phyloP scores from a whole-genome alignment of 495 filamentous ascomycete genomes.

The Stereocaulon alpinum region DNA sequence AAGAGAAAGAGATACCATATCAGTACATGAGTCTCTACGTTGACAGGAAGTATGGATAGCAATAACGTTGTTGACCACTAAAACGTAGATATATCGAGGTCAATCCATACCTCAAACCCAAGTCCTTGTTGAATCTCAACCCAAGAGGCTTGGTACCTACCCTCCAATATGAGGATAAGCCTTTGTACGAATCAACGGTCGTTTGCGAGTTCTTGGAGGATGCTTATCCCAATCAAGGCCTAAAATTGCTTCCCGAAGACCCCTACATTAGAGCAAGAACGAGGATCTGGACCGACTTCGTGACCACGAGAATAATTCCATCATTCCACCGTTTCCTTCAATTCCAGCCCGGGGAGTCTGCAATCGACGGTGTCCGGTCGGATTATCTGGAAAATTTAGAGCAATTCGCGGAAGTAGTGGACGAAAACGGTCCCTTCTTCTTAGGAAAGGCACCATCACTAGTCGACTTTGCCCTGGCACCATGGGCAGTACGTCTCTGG shows the following conservation, averaged over 20 bases:
- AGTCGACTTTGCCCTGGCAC: conserved; percentile 55
- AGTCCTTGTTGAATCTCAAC: conserved; percentile 53
- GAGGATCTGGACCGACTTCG: conserved; percentile 60
- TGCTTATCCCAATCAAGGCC: conserved; percentile 39
- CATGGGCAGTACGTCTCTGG: conserved; percentile 58
- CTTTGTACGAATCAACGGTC: conserved; percentile 57
- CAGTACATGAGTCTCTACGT: conserved; percentile 26
- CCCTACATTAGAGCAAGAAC: conserved; percentile 49
- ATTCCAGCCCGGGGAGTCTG: conserved; percentile 37
- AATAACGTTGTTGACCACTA: not conserved
- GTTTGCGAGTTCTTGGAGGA: conserved; percentile 65
- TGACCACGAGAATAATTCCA: conserved; percentile 52
- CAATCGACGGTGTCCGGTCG: conserved; percentile 34
- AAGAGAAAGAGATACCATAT: conserved; percentile 61
- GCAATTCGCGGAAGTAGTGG: conserved; percentile 50
- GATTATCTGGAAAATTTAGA: conserved; percentile 43
- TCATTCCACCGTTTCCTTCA: conserved; percentile 56
- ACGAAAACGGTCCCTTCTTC: conserved; percentile 51
- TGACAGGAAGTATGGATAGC: too few relatives aligned
- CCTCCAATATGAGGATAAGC: conserved; percentile 40
- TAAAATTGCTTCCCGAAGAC: conserved; percentile 41
- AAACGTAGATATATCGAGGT: conserved; percentile 47
- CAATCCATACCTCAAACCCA: conserved; percentile 59
- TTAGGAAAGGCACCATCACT: conserved; percentile 44
- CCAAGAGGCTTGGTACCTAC: conserved; percentile 62